A percentile compares a stretch with the other conserved stretches of the same genome.
phyloP scores from a whole-genome alignment of 2,329 filamentous ascomycete species.

The Chrysosporium keratinophilum region DNA sequence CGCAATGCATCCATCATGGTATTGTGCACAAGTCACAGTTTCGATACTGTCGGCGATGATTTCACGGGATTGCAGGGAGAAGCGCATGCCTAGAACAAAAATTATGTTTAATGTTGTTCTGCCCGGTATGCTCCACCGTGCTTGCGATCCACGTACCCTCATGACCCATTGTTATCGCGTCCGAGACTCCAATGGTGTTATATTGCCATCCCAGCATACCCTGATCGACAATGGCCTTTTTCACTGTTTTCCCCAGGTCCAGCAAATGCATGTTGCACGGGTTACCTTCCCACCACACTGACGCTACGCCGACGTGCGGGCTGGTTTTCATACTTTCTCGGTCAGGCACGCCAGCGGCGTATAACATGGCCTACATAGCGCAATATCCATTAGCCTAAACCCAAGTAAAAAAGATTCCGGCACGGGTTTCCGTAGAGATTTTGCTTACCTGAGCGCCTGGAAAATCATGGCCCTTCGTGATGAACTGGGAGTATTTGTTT shows the following conservation, averaged over 20 bases:
- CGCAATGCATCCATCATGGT: slow-evolving; percentile 84
- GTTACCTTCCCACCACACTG: slow-evolving; percentile 96
- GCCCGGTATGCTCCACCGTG: background rate
- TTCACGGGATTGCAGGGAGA: slow-evolving; percentile 79
- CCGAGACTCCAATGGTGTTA: slow-evolving; percentile 80
- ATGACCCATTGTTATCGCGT: slow-evolving; percentile 90
- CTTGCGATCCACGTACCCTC: slow-evolving; percentile 50
- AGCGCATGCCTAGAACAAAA: slow-evolving; percentile 64
- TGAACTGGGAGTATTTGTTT: slow-evolving; percentile 74
- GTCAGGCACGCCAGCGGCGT: slow-evolving; percentile 79
- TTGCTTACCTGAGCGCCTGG: slow-evolving; percentile 68
- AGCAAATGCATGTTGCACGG: slow-evolving; percentile 76
- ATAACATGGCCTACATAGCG: slow-evolving; percentile 74
- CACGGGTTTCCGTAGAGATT: background rate
- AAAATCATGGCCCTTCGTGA: slow-evolving; percentile 80
- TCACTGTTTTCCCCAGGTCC: slow-evolving; percentile 78
- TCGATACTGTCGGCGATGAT: slow-evolving; percentile 93
- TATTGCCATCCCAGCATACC: slow-evolving; percentile 93
- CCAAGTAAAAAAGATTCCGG: background rate
- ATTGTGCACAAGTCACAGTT: slow-evolving; percentile 82
- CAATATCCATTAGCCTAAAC: background rate
- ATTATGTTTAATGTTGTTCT: background rate
- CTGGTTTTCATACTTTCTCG: slow-evolving; percentile 77
- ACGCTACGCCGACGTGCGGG: slow-evolving; percentile 81
- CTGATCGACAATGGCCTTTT: slow-evolving; percentile 66